Conservation (phyloP, 257 asterid genomes). For the Nicotiana benthamiana region DNA sequence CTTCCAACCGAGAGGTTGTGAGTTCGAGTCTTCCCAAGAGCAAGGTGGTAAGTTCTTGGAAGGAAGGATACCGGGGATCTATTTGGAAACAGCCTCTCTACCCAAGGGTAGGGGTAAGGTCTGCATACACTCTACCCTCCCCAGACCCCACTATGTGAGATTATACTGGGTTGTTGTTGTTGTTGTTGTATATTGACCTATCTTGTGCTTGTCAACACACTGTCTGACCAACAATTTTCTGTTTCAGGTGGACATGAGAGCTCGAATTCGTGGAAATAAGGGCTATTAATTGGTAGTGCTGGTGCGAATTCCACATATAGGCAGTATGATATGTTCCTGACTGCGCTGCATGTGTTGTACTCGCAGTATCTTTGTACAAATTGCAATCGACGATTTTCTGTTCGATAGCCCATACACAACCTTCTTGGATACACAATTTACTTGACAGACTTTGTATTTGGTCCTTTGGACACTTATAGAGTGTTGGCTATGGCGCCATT, state of each 20-base stretch:
- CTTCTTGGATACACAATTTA: not conserved
- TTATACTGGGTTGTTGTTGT: too few species aligned
- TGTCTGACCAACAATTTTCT: not conserved
- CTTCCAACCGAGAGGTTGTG: too few species aligned
- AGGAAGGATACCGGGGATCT: too few species aligned
- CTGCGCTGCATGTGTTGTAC: not conserved
- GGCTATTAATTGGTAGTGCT: constrained; percentile 43
- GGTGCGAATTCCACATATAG: not conserved
- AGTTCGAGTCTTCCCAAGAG: too few species aligned
- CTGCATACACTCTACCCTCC: too few species aligned
- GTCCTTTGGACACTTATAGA: not conserved
- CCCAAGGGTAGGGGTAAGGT: too few species aligned
- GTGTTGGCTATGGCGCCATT: too few species aligned
- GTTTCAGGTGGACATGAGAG: constrained; percentile 89
- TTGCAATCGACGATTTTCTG: not conserved
- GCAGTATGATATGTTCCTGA: not conserved
- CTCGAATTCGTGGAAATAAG: constrained; percentile 92
- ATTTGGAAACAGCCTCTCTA: too few species aligned
- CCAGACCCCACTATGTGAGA: too few species aligned
- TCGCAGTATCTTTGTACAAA: constrained; percentile 11
- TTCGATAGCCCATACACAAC: not conserved
- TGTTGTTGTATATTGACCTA: not conserved
- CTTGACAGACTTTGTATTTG: not conserved
- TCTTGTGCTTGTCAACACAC: not conserved
- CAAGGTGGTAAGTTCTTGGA: too few species aligned